Percentiles rank a stretch among this genome's conserved stretches.
Conservation (phyloP, 2,329 filamentous ascomycete species). For the Sporothrix sp. region DNA sequence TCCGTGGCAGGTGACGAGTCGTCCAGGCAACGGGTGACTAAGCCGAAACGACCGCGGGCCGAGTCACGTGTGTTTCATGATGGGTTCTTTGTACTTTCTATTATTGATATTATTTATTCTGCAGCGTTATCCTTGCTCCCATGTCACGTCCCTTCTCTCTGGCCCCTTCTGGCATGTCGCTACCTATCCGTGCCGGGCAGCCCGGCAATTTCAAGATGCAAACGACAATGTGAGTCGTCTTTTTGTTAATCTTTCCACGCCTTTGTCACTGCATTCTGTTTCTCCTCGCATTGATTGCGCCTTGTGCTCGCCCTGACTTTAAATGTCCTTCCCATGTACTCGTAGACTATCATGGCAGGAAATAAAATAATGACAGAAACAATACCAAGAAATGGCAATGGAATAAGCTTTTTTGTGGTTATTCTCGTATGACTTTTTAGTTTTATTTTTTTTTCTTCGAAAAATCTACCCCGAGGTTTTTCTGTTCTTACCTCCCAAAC, state of each 20-base stretch:
- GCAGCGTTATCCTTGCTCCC: no score
- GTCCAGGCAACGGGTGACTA: constrained; percentile 6
- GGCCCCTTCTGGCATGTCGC: not conserved
- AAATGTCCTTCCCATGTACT: no score
- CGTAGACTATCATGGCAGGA: no score
- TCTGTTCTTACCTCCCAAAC: not conserved
- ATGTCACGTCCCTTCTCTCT: not conserved
- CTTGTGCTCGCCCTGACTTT: no score
- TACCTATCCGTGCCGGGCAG: not conserved
- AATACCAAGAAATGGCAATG: no score
- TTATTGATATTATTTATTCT: no score
- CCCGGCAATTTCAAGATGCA: constrained; percentile 10
- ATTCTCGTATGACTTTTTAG: not conserved
- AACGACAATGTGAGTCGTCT: no score
- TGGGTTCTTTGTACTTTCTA: not conserved
- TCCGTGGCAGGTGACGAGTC: not conserved
- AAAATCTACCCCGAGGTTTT: not conserved
- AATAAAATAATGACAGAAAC: no score
- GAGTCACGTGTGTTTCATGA: not conserved
- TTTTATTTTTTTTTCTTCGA: not conserved
- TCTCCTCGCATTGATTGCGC: no score
- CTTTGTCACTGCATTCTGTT: no score
- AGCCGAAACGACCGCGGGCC: not conserved
- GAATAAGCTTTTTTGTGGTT: not conserved
- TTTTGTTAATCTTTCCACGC: no score